A percentile compares a stretch with the other conserved stretches of the same genome.
Conservation (phyloP, 2,329 filamentous ascomycete species). For the Aphanocladium album region DNA sequence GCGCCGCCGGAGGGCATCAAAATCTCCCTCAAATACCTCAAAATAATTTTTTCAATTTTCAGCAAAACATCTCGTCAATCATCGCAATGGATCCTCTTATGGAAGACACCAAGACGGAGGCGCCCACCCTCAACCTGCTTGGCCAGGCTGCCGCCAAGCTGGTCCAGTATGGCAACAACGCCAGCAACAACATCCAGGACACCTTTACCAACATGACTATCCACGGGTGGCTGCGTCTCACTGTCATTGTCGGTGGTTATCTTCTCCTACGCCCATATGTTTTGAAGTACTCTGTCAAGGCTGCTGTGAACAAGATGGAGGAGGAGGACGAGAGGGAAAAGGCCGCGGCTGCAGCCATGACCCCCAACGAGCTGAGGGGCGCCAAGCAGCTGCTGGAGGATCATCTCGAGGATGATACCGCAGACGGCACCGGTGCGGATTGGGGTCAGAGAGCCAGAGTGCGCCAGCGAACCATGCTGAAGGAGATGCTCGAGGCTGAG, state of each 20-base stretch:
- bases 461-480: constrained; percentile 62
- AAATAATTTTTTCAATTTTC: constrained; percentile 14
- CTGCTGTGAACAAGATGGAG: constrained; percentile 60
- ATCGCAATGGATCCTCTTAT: constrained; percentile 19
- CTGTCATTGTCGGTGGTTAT: constrained; percentile 69
- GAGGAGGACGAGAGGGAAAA: constrained; percentile 49
- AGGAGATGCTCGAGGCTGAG: constrained; percentile 61
- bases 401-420: constrained; percentile 43
- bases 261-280: constrained; percentile 69
- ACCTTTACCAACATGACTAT: constrained; percentile 47
- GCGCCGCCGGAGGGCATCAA: not conserved
- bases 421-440: constrained; percentile 44
- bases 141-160: constrained; percentile 29
- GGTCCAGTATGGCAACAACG: constrained; percentile 32
- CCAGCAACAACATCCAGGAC: constrained; percentile 43
- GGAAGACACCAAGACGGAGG: constrained; percentile 22
- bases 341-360: constrained; percentile 53
- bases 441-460: constrained; percentile 69
- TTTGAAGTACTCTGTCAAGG: constrained; percentile 59
- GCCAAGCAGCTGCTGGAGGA: constrained; percentile 50
- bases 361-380: constrained; percentile 60
- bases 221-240: constrained; percentile 60
- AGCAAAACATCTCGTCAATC: constrained; percentile 2
- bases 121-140: constrained; percentile 28
- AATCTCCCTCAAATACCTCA: constrained; percentile 8